phyloP scores from a whole-genome alignment of 495 filamentous ascomycete species.

The Tuber umbilicatum region DNA sequence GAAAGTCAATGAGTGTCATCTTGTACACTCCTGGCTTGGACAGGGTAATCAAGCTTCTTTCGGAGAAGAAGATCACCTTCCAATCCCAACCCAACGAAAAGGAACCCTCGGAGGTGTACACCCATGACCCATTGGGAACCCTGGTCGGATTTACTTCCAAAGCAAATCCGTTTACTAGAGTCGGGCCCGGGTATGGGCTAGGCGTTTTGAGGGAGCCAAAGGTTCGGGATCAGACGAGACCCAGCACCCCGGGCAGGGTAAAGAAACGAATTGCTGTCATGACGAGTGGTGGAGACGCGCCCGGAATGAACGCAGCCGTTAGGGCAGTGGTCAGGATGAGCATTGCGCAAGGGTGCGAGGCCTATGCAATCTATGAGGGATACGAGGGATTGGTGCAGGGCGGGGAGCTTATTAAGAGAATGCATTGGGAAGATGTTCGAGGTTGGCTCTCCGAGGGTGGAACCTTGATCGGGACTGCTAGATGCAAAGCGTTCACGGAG shows the following conservation, averaged over 20 bases:
- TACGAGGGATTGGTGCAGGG: constrained; percentile 93
- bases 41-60: constrained; percentile 23
- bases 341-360: constrained; percentile 76
- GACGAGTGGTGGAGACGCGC: constrained; percentile 95
- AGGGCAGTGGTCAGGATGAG: constrained; percentile 90
- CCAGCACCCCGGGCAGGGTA: constrained; percentile 15
- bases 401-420: constrained; percentile 74
- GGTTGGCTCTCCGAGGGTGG: constrained; percentile 92
- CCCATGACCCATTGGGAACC: constrained; percentile 40
- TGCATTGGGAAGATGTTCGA: constrained; percentile 91
- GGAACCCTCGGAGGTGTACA: constrained; percentile 37
- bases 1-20: constrained; percentile 32
- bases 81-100: constrained; percentile 37
- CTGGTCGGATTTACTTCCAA: constrained; percentile 40
- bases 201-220: constrained; percentile 4
- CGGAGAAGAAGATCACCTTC: constrained; percentile 21
- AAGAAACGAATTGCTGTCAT: constrained; percentile 87
- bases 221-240: constrained; percentile 32
- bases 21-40: constrained; percentile 30
- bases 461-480: constrained; percentile 91
- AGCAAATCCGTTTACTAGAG: constrained; percentile 36
- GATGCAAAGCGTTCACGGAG: constrained; percentile 83
- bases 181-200: not conserved
- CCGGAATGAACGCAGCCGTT: constrained; percentile 95
- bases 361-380: constrained; percentile 87